Base-by-base conservation (phyloP, 768 basidiomycete genomes). In the Xanthoconium purpureum region DNA sequence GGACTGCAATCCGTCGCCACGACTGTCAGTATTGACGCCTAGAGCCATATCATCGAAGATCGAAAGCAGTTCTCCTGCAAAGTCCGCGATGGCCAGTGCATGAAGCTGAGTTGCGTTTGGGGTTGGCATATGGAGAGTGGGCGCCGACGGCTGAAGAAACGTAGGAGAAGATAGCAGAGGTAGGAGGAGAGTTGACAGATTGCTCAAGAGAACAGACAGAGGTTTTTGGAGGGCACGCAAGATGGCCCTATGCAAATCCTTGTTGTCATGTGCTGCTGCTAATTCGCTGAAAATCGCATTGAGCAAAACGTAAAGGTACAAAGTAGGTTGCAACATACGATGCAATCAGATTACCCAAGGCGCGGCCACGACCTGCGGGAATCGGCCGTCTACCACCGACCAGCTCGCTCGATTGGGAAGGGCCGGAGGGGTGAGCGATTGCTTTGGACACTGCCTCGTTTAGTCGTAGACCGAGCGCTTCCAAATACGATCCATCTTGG, bases 391-490 rank as follows among this genome's bases (percentile, higher is more conserved):
- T 88, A 29, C 89, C 89, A 43, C 74, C 73, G n/a, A 89, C 68
- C 39, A 78, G 69, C 57, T 90, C 89, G 53, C 69, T 72, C 12
- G 77, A 69, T 46, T 71, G 61, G 17, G 78, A 78, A 20, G 84
- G 76, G 29, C 84, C 83, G 3, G 77, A 64, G 14, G 89, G 87
- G 61, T 86, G 86, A 20, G 80, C 77, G 48, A 92, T 76, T 4
- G 89, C 85, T 72, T 82, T 89, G 52, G 88, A 87, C 14, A 90
- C 88, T 0, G 87, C 89, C 70, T 93, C 91, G 65, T 86, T 90
- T 44, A 93, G 76, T 66, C 87, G 90, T 53, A 91, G 76, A 62
- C 85, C 79, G 44, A 92, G 80, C 55, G 84, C 81, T 67, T 91
- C 87, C 51, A 91, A 77, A 71, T 91, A 92, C 13, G 88, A 88